Percentiles rank a stretch among this genome's conserved stretches.
These are phyloP conservation scores for Jatropha curcas DNA, from an alignment of 345 rosid species.

Conservation along the genomic window DNA sequence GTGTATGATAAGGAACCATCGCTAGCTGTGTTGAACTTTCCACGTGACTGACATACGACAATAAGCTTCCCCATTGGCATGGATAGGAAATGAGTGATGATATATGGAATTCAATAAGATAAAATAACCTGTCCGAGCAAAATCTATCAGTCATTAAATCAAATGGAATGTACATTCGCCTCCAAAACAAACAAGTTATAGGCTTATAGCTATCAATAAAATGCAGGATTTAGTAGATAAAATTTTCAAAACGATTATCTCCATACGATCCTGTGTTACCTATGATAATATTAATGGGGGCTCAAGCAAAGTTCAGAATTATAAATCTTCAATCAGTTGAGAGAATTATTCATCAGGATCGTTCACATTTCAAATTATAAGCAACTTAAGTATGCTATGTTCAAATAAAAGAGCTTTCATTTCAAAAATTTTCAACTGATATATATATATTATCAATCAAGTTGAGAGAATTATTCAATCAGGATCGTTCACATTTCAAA, in stretches of 20 bases:
- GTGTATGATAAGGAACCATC: conserved; percentile 26
- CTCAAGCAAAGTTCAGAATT: not conserved
- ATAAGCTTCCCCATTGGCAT: conserved; percentile 16
- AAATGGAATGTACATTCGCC: not conserved
- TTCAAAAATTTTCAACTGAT: too few species aligned
- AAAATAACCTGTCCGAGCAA: conserved; percentile 4
- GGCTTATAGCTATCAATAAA: not conserved
- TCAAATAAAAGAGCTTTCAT: not conserved
- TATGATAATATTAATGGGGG: too few species aligned
- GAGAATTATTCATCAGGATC: not conserved
- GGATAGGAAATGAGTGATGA: not conserved
- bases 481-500: too few species aligned
- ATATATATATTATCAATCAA: too few species aligned
- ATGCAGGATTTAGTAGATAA: not conserved
- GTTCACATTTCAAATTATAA: not conserved
- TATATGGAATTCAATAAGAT: not conserved
- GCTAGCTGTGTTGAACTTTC: conserved; percentile 19
- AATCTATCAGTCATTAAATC: not conserved
- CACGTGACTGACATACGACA: conserved; percentile 31
- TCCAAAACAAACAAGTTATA: not conserved
- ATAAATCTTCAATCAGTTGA: not conserved
- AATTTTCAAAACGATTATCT: not conserved
- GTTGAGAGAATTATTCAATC: too few species aligned
- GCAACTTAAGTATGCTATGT: not conserved
- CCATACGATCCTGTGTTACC: not conserved